A percentile compares a stretch with the other conserved stretches of the same genome.
These are phyloP conservation scores for Xylaria sp. DNA, from an alignment of 2,329 filamentous ascomycete species.

Conservation along the genomic window DNA sequence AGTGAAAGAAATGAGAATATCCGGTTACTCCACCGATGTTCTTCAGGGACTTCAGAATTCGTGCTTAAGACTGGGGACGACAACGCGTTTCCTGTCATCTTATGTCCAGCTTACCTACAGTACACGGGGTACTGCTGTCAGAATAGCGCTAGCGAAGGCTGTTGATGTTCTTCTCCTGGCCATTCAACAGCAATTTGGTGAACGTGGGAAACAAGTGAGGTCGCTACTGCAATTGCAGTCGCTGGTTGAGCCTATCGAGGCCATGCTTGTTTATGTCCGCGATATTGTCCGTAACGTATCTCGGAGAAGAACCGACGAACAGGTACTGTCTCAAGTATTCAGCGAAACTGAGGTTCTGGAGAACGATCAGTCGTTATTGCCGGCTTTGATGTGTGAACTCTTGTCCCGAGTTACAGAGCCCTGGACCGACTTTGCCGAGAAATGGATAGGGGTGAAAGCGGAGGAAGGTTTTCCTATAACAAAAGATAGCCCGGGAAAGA, in stretches of 20 bases:
- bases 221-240: slow-evolving; percentile 66
- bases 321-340: slow-evolving; percentile 71
- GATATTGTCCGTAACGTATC: slow-evolving; percentile 61
- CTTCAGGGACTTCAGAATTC: slow-evolving; percentile 59
- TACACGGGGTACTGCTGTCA: slow-evolving; percentile 57
- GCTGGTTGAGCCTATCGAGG: slow-evolving; percentile 58
- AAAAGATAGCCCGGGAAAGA: slow-evolving; percentile 61
- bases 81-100: slow-evolving; percentile 57
- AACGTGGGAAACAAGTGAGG: slow-evolving; percentile 54
- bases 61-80: slow-evolving; percentile 61
- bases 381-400: slow-evolving; percentile 73
- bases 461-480: slow-evolving; percentile 67
- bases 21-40: slow-evolving; percentile 65
- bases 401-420: slow-evolving; percentile 71
- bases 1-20: slow-evolving; percentile 61
- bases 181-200: slow-evolving; percentile 61
- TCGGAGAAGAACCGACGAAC: slow-evolving; percentile 64
- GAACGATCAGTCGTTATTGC: slow-evolving; percentile 69
- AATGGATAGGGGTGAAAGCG: slow-evolving; percentile 77
- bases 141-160: slow-evolving; percentile 64
- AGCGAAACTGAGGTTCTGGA: slow-evolving; percentile 71
- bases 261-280: slow-evolving; percentile 64
- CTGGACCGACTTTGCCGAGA: slow-evolving; percentile 74
- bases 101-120: slow-evolving; percentile 62
- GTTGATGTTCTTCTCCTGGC: slow-evolving; percentile 60